phyloP scores from a whole-genome alignment of 352 stramenopile species.

The Sclerospora graminicola region DNA sequence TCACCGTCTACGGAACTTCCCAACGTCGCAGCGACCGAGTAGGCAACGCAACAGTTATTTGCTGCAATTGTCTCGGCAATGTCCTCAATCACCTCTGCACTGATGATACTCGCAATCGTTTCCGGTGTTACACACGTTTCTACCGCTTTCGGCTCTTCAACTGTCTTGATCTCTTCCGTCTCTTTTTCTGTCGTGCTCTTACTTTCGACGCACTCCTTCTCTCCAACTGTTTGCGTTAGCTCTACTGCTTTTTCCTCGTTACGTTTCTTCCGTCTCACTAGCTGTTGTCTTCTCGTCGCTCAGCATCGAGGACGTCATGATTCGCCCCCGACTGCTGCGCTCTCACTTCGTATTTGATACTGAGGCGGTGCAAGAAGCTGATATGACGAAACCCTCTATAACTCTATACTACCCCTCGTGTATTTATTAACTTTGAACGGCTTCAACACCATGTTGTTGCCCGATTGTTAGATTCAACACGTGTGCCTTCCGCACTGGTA shows the following conservation, averaged over 20 bases:
- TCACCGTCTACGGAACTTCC: constrained; percentile 18
- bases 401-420: too few relatives aligned
- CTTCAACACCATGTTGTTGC: constrained; percentile 1
- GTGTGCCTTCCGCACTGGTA: background rate
- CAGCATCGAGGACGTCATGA: constrained; percentile 8
- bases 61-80: constrained; percentile 2
- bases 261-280: background rate
- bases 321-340: background rate
- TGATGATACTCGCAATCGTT: background rate
- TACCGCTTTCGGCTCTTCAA: background rate
- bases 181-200: background rate
- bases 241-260: background rate
- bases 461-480: background rate
- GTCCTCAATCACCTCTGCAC: constrained; percentile 1
- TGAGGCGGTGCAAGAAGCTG: background rate
- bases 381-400: too few relatives aligned
- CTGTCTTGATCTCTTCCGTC: background rate
- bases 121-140: background rate
- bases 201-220: too few relatives aligned
- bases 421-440: too few relatives aligned
- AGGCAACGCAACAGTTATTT: constrained; percentile 4
- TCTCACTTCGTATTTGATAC: constrained; percentile 5
- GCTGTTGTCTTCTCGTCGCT: constrained; percentile 2
- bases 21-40: constrained; percentile 15
- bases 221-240: background rate